Percentiles rank a stretch among this genome's conserved stretches.
Conservation (phyloP, 768 basidiomycete genomes). For the Exidia glandulosa region DNA sequence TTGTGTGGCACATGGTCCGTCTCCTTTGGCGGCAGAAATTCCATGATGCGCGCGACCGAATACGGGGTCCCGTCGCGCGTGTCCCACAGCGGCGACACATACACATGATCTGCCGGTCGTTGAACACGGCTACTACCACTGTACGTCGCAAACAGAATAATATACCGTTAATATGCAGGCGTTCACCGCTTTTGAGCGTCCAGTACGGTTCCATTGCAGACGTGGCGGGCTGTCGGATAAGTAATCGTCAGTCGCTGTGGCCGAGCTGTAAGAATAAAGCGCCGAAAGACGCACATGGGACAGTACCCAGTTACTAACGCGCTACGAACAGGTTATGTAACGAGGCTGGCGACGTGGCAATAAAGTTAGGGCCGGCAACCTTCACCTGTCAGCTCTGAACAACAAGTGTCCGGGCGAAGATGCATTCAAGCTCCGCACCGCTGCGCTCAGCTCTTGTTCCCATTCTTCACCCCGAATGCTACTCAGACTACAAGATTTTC, state of each 20-base stretch:
- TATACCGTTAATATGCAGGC: background rate
- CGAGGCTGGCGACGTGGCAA: no score
- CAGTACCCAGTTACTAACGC: background rate
- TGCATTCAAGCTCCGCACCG: no score
- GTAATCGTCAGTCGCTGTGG: background rate
- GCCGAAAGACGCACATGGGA: background rate
- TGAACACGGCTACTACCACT: background rate
- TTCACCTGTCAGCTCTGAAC: no score
- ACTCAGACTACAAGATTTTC: no score
- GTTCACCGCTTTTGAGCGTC: background rate
- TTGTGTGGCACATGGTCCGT: slow-evolving; percentile 35
- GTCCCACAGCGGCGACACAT: slow-evolving; percentile 89
- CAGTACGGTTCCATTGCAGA: background rate
- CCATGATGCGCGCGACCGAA: slow-evolving; percentile 92
- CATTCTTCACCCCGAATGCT: no score
- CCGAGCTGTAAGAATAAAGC: background rate
- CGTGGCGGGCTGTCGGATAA: background rate
- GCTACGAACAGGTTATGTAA: no score
- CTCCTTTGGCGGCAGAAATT: slow-evolving; percentile 78
- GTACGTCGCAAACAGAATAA: background rate
- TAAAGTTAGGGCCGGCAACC: no score
- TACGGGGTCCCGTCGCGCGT: slow-evolving; percentile 91
- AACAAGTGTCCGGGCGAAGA: no score
- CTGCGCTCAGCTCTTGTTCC: no score
- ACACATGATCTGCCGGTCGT: slow-evolving; percentile 71